Percentiles rank a stretch among this genome's conserved stretches.
phyloP scores from a whole-genome alignment of 2,329 filamentous ascomycete genomes.

The Didymella sp. region DNA sequence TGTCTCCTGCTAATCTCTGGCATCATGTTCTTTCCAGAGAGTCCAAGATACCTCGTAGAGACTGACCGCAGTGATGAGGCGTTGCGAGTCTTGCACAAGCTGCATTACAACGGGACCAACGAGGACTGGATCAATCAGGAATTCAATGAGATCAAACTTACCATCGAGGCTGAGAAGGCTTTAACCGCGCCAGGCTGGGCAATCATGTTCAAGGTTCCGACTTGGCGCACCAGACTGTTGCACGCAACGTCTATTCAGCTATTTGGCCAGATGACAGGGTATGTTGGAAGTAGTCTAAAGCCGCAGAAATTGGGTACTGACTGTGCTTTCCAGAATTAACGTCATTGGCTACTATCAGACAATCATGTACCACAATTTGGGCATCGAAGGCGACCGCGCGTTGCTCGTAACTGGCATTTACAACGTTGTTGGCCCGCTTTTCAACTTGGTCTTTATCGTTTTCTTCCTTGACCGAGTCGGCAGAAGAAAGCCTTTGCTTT shows the following conservation, averaged over 20 bases:
- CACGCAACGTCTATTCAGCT: constrained; percentile 69
- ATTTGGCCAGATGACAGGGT: constrained; percentile 70
- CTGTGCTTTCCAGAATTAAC: constrained; percentile 49
- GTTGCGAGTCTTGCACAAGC: constrained; percentile 51
- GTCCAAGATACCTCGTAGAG: constrained; percentile 48
- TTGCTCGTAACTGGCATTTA: constrained; percentile 67
- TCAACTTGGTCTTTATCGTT: constrained; percentile 66
- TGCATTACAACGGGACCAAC: constrained; percentile 62
- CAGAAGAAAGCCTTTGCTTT: constrained; percentile 60
- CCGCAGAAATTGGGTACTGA: constrained; percentile 9
- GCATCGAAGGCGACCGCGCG: constrained; percentile 61
- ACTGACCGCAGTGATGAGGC: constrained; percentile 65
- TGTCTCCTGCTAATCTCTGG: constrained; percentile 53
- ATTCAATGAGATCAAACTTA: constrained; percentile 66
- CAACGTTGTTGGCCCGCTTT: constrained; percentile 64
- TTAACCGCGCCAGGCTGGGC: constrained; percentile 62
- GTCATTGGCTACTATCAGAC: constrained; percentile 70
- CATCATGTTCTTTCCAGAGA: constrained; percentile 52
- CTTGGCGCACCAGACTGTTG: constrained; percentile 67
- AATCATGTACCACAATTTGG: constrained; percentile 64
- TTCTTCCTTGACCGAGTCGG: constrained; percentile 62
- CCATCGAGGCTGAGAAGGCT: constrained; percentile 66
- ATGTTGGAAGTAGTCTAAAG: too few species aligned
- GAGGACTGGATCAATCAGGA: constrained; percentile 66
- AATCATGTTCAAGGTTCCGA: constrained; percentile 64